Conservation (phyloP, 805 yeast species). For the Ogataea populi-albae region DNA sequence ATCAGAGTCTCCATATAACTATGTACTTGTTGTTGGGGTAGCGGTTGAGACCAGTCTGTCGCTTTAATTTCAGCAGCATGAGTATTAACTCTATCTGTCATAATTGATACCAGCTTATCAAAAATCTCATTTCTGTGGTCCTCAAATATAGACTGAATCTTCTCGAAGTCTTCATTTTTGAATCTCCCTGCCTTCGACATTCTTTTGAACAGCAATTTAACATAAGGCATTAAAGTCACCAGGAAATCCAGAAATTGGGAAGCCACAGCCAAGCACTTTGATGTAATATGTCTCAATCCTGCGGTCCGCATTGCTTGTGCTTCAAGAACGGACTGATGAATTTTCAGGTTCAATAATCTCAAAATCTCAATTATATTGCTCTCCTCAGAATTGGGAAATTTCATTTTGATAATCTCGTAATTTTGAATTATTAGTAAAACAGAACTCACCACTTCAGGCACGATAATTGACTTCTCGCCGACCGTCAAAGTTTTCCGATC, state of each 20-base stretch:
- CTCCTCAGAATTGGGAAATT: conserved; percentile 53
- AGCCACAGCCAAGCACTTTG: conserved; percentile 66
- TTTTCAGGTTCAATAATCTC: conserved; percentile 50
- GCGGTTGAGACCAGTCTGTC: conserved; percentile 50
- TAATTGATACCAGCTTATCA: conserved; percentile 62
- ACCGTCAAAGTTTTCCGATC: conserved; percentile 38
- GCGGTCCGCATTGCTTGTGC: conserved; percentile 78
- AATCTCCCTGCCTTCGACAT: conserved; percentile 29
- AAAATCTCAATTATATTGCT: conserved; percentile 44
- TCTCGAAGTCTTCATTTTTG: conserved; percentile 38
- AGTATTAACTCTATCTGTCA: conserved; percentile 58
- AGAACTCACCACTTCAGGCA: conserved; percentile 47
- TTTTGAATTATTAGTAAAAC: conserved; percentile 44
- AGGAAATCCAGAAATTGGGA: conserved; percentile 60
- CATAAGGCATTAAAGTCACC: conserved; percentile 36
- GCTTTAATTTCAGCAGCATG: conserved; percentile 48
- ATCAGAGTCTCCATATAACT: conserved; percentile 63
- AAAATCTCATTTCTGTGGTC: conserved; percentile 66
- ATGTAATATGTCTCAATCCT: conserved; percentile 68
- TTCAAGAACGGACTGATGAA: conserved; percentile 59
- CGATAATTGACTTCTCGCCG: conserved; percentile 54
- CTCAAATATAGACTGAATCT: conserved; percentile 39
- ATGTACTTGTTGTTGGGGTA: conserved; percentile 48
- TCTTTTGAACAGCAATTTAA: conserved; percentile 31
- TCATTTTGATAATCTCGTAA: conserved; percentile 53